Evolutionary conservation across 2,329 filamentous ascomycete genomes (phyloP).

Genomic region (Fusarium vanettenii): DNA sequence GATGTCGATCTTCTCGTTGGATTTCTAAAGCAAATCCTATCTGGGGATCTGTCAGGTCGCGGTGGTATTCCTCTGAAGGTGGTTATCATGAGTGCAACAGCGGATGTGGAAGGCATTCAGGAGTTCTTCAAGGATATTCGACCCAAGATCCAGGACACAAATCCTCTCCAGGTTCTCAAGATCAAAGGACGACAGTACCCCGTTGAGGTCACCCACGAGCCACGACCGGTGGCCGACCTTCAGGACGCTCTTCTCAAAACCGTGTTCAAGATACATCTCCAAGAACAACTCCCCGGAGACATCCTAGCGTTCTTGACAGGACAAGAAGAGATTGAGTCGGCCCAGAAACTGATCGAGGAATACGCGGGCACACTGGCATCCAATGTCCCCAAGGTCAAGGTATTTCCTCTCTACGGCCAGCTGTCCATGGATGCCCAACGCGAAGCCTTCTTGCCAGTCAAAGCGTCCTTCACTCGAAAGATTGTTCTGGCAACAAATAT

Average conservation of each 20-base stretch:
- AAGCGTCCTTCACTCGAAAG: slow-evolving; percentile 81
- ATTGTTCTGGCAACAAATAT: slow-evolving; percentile 96
- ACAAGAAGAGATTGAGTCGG: slow-evolving; percentile 89
- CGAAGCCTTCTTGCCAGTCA: slow-evolving; percentile 82
- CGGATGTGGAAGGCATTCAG: slow-evolving; percentile 83
- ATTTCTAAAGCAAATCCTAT: slow-evolving; percentile 83
- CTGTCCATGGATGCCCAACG: slow-evolving; percentile 89
- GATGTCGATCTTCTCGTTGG: slow-evolving; percentile 93
- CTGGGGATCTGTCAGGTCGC: slow-evolving; percentile 70
- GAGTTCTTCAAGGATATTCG: slow-evolving; percentile 72
- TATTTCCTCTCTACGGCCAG: slow-evolving; percentile 89
- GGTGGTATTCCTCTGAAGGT: slow-evolving; percentile 85
- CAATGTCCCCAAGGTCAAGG: slow-evolving; percentile 77
- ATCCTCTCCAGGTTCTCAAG: slow-evolving; percentile 60
- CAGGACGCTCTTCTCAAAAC: slow-evolving; percentile 83
- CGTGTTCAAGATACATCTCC: slow-evolving; percentile 87
- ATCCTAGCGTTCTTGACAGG: slow-evolving; percentile 93
- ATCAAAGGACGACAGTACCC: slow-evolving; percentile 91
- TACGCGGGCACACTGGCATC: slow-evolving; percentile 78
- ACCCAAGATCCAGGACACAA: slow-evolving; percentile 25
- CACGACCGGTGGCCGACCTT: slow-evolving; percentile 81
- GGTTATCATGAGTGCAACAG: slow-evolving; percentile 96
- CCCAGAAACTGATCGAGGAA: slow-evolving; percentile 84
- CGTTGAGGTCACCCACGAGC: slow-evolving; percentile 81
- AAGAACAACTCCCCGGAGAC: slow-evolving; percentile 92